Percentiles rank a stretch among this genome's conserved stretches.
Evolutionary conservation across 768 basidiomycete genomes (phyloP).

Genomic region (Pulveroboletus ravenelii): DNA sequence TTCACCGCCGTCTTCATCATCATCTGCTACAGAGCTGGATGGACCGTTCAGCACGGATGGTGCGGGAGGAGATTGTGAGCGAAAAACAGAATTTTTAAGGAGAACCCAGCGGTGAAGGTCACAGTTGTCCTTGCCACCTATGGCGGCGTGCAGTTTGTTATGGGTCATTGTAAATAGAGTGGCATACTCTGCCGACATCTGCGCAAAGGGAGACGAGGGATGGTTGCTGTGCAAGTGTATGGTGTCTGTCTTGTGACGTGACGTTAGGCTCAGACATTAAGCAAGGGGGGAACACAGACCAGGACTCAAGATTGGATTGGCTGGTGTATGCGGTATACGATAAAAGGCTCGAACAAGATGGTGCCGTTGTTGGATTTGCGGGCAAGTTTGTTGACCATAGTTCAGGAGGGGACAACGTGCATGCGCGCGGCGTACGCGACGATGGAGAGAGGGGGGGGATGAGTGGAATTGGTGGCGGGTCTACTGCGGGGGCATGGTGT

Average conservation of each 20-base stretch:
- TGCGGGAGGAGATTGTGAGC: constrained; percentile 43
- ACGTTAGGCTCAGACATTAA: not conserved
- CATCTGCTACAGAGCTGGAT: constrained; percentile 33
- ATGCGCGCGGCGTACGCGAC: constrained; percentile 24
- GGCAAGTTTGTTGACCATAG: constrained; percentile 82
- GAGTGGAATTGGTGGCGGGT: constrained; percentile 5
- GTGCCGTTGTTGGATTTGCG: constrained; percentile 82
- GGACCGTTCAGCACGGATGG: constrained; percentile 23
- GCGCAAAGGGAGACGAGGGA: constrained; percentile 11
- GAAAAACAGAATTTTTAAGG: constrained; percentile 76
- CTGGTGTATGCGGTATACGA: constrained; percentile 81
- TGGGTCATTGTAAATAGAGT: constrained; percentile 63
- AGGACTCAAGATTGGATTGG: constrained; percentile 26
- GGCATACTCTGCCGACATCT: constrained; percentile 46
- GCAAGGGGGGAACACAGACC: constrained; percentile 15
- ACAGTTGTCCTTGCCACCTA: constrained; percentile 58
- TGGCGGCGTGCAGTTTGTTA: constrained; percentile 65
- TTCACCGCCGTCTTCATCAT: constrained; percentile 45
- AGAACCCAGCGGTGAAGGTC: constrained; percentile 86
- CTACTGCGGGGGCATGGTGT: constrained; percentile 38
- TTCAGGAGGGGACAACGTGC: constrained; percentile 32
- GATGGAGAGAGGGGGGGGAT: constrained; percentile 11
- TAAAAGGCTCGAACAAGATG: constrained; percentile 81
- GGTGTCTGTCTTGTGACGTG: constrained; percentile 18
- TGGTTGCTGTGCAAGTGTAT: constrained; percentile 4